These are phyloP conservation scores for Limnomonas spitsbergensis DNA, from an alignment of 139 green algal genomes.

Conservation along the genomic window DNA sequence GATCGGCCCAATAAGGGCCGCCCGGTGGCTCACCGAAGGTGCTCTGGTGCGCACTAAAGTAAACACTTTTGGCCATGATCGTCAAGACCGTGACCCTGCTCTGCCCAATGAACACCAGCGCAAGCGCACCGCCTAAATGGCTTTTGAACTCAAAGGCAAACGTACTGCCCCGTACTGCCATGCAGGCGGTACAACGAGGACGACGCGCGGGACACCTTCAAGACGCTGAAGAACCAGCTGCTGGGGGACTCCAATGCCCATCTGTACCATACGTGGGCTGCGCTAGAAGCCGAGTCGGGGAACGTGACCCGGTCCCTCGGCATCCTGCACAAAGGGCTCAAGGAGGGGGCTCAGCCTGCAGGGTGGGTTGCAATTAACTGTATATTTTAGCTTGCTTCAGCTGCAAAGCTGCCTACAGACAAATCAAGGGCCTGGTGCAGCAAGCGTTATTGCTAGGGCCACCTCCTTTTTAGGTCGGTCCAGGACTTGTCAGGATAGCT, in stretches of 20 bases:
- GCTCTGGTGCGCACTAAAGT: too few species aligned
- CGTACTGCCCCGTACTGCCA: neutral
- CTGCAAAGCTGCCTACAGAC: neutral
- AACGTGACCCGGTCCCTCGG: constrained; percentile 52
- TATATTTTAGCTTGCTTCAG: neutral
- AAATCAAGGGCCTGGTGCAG: neutral
- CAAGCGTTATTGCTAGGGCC: neutral
- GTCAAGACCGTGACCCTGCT: too few species aligned
- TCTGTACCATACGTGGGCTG: constrained; percentile 77
- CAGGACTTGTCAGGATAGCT: neutral
- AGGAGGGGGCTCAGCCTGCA: constrained; percentile 49
- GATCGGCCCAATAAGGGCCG: too few species aligned
- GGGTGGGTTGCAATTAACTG: constrained; percentile 26
- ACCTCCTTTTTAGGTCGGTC: neutral
- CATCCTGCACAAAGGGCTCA: constrained; percentile 62
- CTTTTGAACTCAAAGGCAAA: neutral
- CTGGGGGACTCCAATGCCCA: constrained; percentile 46
- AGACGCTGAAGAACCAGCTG: constrained; percentile 75
- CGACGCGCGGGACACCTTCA: constrained; percentile 82
- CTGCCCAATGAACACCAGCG: too few species aligned
- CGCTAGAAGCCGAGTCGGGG: constrained; percentile 61
- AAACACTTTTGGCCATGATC: too few species aligned
- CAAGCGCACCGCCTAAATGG: too few species aligned
- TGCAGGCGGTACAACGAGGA: constrained; percentile 55
- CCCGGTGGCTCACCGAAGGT: too few species aligned